These are phyloP conservation scores for Pythium sukuiense DNA, from an alignment of 352 stramenopile genomes.

Conservation along the genomic window DNA sequence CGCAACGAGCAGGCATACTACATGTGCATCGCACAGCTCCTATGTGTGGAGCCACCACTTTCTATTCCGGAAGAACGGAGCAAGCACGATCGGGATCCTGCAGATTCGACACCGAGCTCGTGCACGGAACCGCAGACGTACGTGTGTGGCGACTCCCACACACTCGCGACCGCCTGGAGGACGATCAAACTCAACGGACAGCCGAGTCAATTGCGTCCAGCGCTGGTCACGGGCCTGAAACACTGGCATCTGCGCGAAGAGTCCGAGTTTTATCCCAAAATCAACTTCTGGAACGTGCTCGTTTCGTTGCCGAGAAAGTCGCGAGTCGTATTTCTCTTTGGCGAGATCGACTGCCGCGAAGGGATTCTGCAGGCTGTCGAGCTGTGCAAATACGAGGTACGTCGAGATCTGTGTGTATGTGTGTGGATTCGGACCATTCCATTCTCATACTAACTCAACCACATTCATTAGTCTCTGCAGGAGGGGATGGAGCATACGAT, in stretches of 20 bases:
- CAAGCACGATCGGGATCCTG: background rate
- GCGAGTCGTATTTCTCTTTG: conserved; percentile 90
- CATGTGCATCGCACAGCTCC: conserved; percentile 77
- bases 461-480: conserved; percentile 45
- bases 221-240: conserved; percentile 92
- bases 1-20: conserved; percentile 90
- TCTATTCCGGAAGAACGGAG: conserved; percentile 5
- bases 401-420: background rate
- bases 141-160: conserved; percentile 93
- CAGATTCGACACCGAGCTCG: background rate
- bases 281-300: conserved; percentile 85
- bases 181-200: conserved; percentile 34
- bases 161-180: conserved; percentile 87
- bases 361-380: conserved; percentile 89
- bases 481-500: conserved; percentile 82
- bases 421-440: no score
- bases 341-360: conserved; percentile 96
- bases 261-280: conserved; percentile 91
- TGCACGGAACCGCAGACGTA: conserved; percentile 41
- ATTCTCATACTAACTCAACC: no score
- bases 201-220: conserved; percentile 44
- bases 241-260: conserved; percentile 90
- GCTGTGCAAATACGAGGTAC: conserved; percentile 84
- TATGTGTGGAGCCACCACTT: conserved; percentile 42
- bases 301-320: conserved; percentile 49